A percentile compares a stretch with the other conserved stretches of the same genome.
Conservation (phyloP, 2,329 filamentous ascomycete genomes). For the Ramichloridium luteum region DNA sequence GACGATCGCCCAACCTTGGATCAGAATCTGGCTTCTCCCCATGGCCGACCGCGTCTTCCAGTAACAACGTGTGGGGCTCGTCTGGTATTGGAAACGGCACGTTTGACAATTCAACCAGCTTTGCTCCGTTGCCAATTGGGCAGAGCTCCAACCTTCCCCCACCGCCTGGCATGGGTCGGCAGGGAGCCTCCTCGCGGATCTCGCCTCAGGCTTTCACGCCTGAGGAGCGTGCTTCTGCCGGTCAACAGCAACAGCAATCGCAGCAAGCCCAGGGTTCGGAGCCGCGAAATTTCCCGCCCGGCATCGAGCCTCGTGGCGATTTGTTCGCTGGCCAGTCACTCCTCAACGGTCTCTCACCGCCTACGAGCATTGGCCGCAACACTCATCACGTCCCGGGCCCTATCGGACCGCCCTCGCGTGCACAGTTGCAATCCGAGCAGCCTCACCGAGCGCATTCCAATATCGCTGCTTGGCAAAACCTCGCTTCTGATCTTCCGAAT, state of each 20-base stretch:
- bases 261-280: constrained; percentile 12
- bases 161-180: constrained; percentile 23
- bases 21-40: constrained; percentile 17
- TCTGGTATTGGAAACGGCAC: constrained; percentile 66
- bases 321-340: constrained; percentile 16
- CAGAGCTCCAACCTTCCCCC: constrained; percentile 19
- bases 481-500: constrained; percentile 15
- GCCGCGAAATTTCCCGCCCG: constrained; percentile 18
- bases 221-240: constrained; percentile 16
- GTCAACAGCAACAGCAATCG: constrained; percentile 14
- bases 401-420: constrained; percentile 25
- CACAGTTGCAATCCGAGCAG: constrained; percentile 15
- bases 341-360: constrained; percentile 20
- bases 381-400: constrained; percentile 23
- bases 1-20: constrained; percentile 19
- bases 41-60: constrained; percentile 30
- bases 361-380: constrained; percentile 19
- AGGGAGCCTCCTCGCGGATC: constrained; percentile 20
- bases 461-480: constrained; percentile 20
- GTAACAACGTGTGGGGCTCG: constrained; percentile 61
- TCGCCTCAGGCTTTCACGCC: constrained; percentile 19
- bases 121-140: constrained; percentile 20
- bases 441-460: constrained; percentile 10
- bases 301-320: constrained; percentile 19
- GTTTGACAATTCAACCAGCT: constrained; percentile 39